These are phyloP conservation scores for Trichosporon asahii DNA, from an alignment of 1,284 basidiomycete species.

Conservation along the genomic window DNA sequence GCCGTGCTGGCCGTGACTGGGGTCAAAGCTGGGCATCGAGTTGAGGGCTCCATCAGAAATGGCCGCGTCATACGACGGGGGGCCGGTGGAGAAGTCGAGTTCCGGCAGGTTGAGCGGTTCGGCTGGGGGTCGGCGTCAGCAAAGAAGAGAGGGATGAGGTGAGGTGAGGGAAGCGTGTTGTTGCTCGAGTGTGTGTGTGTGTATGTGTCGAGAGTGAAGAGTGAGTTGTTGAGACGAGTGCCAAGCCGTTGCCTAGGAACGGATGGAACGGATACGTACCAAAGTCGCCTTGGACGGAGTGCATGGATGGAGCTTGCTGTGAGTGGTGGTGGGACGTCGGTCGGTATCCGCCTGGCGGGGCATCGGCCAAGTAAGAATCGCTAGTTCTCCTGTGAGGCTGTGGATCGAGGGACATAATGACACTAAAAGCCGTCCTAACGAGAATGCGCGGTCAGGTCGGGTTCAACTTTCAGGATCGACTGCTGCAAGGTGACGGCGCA, in stretches of 20 bases:
- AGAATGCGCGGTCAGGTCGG: slow-evolving; percentile 4
- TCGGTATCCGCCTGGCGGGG: neutral
- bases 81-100: slow-evolving; percentile 15
- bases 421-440: neutral
- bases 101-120: slow-evolving; percentile 19
- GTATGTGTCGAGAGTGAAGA: neutral
- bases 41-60: slow-evolving; percentile 3
- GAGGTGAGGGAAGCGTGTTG: no score
- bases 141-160: neutral
- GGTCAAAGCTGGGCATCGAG: slow-evolving; percentile 6
- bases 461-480: neutral
- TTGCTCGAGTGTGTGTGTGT: no score
- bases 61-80: slow-evolving; percentile 21
- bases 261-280: neutral
- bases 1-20: neutral
- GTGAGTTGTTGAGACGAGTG: neutral
- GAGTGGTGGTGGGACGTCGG: neutral
- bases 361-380: neutral
- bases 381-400: slow-evolving; percentile 1
- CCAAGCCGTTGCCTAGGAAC: neutral
- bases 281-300: neutral
- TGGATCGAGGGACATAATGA: neutral
- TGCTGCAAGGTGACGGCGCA: neutral
- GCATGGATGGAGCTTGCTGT: neutral
- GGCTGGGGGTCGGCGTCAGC: slow-evolving; percentile 12